Evolutionary conservation across 257 asterid genomes (phyloP).

Genomic region (Solanum piurae): DNA sequence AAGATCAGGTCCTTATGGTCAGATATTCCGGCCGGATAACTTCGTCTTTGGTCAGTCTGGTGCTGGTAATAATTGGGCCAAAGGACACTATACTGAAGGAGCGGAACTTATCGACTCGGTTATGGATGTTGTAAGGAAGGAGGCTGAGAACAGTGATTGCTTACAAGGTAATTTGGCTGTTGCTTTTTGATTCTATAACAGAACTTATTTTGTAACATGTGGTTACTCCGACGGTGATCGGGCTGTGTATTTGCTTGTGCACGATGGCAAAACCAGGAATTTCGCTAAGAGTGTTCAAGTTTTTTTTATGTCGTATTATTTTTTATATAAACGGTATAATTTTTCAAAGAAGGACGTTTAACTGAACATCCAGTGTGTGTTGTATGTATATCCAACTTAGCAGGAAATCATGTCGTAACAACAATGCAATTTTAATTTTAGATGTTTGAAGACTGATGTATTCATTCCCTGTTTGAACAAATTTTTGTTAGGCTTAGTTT

Average conservation of each 20-base stretch:
- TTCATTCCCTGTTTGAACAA: background rate
- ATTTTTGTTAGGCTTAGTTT: background rate
- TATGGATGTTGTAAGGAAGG: constrained; percentile 68
- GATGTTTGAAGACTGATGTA: background rate
- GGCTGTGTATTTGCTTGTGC: background rate
- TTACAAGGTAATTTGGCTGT: constrained; percentile 38
- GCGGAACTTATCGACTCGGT: constrained; percentile 77
- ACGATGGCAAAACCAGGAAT: too few relatives aligned
- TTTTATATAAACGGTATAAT: too few relatives aligned
- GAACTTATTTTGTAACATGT: background rate
- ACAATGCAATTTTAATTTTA: background rate
- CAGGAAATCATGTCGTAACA: background rate
- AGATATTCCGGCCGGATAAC: constrained; percentile 54
- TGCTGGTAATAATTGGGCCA: constrained; percentile 70
- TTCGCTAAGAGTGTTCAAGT: too few relatives aligned
- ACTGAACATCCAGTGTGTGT: background rate
- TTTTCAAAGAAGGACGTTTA: background rate
- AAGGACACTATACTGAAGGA: constrained; percentile 74
- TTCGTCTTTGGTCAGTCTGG: constrained; percentile 76
- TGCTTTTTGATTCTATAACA: background rate
- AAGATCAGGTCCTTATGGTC: constrained; percentile 68
- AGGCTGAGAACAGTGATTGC: constrained; percentile 75
- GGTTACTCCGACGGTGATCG: background rate
- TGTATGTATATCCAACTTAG: background rate
- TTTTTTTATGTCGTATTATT: too few relatives aligned